These are phyloP conservation scores for Ustilago vetiveriae DNA, from an alignment of 1,284 basidiomycete genomes.

Conservation along the genomic window DNA sequence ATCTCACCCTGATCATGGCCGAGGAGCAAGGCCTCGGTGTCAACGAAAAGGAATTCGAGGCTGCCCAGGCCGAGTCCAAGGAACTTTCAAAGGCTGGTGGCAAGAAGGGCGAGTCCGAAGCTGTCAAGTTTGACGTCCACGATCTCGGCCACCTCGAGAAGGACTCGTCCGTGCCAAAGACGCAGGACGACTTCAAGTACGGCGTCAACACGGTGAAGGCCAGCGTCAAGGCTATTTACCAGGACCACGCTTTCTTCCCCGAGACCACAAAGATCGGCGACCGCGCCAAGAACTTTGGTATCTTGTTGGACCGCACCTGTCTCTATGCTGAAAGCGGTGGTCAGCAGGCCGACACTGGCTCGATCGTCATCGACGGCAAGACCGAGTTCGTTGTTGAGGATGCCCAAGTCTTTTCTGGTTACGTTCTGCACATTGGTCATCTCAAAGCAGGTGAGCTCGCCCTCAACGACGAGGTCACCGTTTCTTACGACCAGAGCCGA, in stretches of 20 bases:
- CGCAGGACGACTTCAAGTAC: constrained; percentile 91
- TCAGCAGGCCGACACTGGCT: constrained; percentile 95
- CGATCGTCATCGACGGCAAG: constrained; percentile 88
- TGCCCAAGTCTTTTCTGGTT: constrained; percentile 86
- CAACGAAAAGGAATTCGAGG: constrained; percentile 88
- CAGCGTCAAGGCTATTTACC: constrained; percentile 85
- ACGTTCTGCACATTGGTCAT: constrained; percentile 87
- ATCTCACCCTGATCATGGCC: constrained; percentile 96
- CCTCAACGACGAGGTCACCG: constrained; percentile 77
- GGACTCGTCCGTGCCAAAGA: constrained; percentile 84
- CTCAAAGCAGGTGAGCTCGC: constrained; percentile 80
- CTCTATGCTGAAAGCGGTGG: constrained; percentile 98
- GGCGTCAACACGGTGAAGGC: constrained; percentile 76
- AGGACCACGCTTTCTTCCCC: constrained; percentile 77
- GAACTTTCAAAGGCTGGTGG: constrained; percentile 88
- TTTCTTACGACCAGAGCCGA: constrained; percentile 80
- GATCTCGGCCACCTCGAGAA: constrained; percentile 88
- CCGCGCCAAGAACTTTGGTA: constrained; percentile 76
- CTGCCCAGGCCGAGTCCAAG: constrained; percentile 86
- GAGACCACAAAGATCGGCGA: constrained; percentile 67
- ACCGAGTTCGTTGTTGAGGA: constrained; percentile 93
- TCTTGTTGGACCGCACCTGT: constrained; percentile 92
- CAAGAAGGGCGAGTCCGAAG: constrained; percentile 72
- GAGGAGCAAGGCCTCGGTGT: constrained; percentile 87
- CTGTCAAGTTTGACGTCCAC: constrained; percentile 93